Base-by-base conservation (phyloP, 2,329 filamentous ascomycete species). In the Fusarium kyushuense region DNA sequence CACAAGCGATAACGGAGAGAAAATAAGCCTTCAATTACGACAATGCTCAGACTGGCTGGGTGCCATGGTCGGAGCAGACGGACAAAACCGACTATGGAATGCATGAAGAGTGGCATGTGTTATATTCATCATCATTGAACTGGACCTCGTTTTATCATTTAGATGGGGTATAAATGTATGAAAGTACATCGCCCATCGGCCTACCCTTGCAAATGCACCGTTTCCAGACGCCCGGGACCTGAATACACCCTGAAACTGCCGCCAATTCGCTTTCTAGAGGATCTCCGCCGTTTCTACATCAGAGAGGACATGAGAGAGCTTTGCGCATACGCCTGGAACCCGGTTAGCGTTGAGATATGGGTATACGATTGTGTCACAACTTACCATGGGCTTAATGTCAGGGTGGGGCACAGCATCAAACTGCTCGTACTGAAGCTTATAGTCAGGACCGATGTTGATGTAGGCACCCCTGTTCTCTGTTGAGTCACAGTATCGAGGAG, bases 381-480 rank as follows among this genome's bases (percentile, higher is more conserved):
- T 79, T 79, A 89, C 90, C 90, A 99, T 99, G 16, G 96, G 95
- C 79, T 92, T 93, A 78, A 99, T 96, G 75, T 96, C 88, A 14
- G 96, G 96, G 84, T 99, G 96, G 65, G 94, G 94, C 54, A 99
- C 96, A 10, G 96, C 96, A 74, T 98, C 94, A 73, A 99, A 99
- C 77, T 97, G 91, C 78, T 96, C 88, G 82, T 92, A 99, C 36
- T 93, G 84, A 74, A 98, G 90, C 84, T 97, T 96, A 78, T 96
- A 93, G 66, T 97, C 92, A 17, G 92, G 87, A 32, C 92, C 92
- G 69, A 99, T 91, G 81, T 99, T 98, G 87, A 99, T 99, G 80
- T 96, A 99, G 19, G 96, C 96, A 69, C 96, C 96, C 83, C 94
- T 96, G 82, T 99, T 99, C 83, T 97, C 95, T 1, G 96, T 98